Base-by-base conservation (phyloP, 2,329 filamentous ascomycete species). In the Chrysosporium queenslandicum region DNA sequence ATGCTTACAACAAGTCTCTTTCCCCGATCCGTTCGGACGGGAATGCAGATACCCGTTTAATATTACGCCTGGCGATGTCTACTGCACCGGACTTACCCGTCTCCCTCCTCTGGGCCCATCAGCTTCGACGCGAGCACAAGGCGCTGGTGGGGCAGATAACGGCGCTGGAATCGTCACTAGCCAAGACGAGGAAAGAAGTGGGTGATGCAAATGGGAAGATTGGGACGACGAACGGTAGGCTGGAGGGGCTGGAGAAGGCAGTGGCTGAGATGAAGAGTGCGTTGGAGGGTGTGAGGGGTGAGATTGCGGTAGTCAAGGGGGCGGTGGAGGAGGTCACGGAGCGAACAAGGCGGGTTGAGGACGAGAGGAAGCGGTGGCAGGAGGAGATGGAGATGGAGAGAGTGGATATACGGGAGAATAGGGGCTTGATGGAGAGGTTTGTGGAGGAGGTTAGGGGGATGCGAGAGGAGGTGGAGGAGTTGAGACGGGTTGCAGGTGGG, bases 51-150 rank as follows among this genome's bases (percentile, higher is more conserved):
- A n/a, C n/a, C n/a, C n/a, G n/a, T n/a, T n/a, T n/a, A n/a, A n/a
- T n/a, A n/a, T n/a, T n/a, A n/a, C n/a, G n/a, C n/a, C n/a, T n/a
- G n/a, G n/a, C n/a, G n/a, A 50, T 50, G 51, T 27, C 39, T 7
- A 23, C 25, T 53, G 27, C 18, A 3, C n/a, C 20, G 37, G 30
- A 51, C 16, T 18, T 14, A 23, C 58, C 53, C 2, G 36, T 40
- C 12, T 59, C 64, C 6, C 59, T 70, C 20, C 66, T 71, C 47
- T 70, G 67, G 68, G 66, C 64, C 4, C 63, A 69, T 55, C 62
- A 70, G 49, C 59, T 70, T n/a, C 66, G 64, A 16, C 66, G 66
- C 18, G 65, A 68, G 53, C 64, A 69, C 53, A 59, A 63, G 40
- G 59, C 61, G 25, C 60, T 69, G 7, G 55, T 62, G 16, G 54